These are phyloP conservation scores for Macadamia integrifolia DNA, from an alignment of 164 flowering plant genomes.

Conservation along the genomic window DNA sequence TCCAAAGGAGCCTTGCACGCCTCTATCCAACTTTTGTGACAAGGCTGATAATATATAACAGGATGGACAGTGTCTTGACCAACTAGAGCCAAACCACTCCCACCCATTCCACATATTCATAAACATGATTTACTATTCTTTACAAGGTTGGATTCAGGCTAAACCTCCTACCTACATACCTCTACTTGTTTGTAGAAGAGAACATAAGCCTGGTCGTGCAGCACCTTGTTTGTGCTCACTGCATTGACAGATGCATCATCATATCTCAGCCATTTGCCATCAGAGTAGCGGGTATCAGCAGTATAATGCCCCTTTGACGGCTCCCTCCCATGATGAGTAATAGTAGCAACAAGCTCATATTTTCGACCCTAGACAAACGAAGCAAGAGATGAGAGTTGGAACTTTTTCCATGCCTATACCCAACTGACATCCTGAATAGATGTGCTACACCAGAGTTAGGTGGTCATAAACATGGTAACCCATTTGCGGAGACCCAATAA, in stretches of 20 bases:
- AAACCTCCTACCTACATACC: too few relatives aligned
- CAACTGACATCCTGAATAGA: neutral
- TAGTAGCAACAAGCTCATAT: conserved; percentile 84
- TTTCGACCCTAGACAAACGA: conserved; percentile 52
- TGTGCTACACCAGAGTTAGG: too few relatives aligned
- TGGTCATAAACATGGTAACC: too few relatives aligned
- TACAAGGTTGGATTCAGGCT: too few relatives aligned
- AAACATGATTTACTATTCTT: too few relatives aligned
- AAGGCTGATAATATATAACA: too few relatives aligned
- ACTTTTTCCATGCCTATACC: neutral
- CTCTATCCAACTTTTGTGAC: too few relatives aligned
- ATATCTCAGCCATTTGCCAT: conserved; percentile 71
- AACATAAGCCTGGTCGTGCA: conserved; percentile 88
- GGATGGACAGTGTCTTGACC: too few relatives aligned
- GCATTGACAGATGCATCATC: conserved; percentile 79
- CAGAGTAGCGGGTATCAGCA: conserved; percentile 58
- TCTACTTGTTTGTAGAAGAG: conserved; percentile 67
- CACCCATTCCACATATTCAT: too few relatives aligned
- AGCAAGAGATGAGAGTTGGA: neutral
- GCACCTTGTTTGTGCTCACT: conserved; percentile 49
- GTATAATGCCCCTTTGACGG: conserved; percentile 92
- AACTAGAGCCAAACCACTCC: too few relatives aligned
- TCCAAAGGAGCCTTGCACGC: too few relatives aligned
- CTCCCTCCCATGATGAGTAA: conserved; percentile 90
- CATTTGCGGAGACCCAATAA: too few relatives aligned